Percentiles rank a stretch among this genome's conserved stretches.
Conservation (phyloP, 352 stramenopile genomes). For the Pythium monospermum region DNA sequence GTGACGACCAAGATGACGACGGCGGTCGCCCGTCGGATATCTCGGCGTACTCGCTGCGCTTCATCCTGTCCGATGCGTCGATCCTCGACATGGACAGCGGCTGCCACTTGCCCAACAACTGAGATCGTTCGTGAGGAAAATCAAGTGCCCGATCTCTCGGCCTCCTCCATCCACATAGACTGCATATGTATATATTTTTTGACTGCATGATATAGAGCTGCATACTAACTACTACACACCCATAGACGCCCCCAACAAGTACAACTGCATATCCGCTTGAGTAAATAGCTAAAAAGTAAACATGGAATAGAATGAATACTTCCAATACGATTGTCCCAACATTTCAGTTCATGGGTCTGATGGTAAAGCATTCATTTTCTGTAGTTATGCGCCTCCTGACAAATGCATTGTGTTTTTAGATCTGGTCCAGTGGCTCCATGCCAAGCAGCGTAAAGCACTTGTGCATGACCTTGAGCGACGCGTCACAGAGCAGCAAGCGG, state of each 20-base stretch:
- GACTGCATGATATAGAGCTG: slow-evolving; percentile 21
- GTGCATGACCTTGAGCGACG: slow-evolving; percentile 94
- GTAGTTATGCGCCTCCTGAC: too few relatives aligned
- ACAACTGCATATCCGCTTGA: slow-evolving; percentile 11
- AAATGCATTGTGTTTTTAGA: slow-evolving; percentile 82
- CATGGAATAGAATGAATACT: slow-evolving; percentile 8
- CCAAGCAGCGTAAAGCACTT: slow-evolving; percentile 91
- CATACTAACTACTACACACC: slow-evolving; percentile 6
- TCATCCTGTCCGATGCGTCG: slow-evolving; percentile 71
- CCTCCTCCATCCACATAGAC: slow-evolving; percentile 12
- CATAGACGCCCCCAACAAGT: slow-evolving; percentile 2
- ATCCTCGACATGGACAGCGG: slow-evolving; percentile 50
- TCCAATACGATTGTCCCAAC: too few relatives aligned
- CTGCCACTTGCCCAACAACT: slow-evolving; percentile 21
- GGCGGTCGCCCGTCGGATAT: slow-evolving; percentile 29
- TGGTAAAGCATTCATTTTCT: too few relatives aligned
- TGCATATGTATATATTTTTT: slow-evolving; percentile 17
- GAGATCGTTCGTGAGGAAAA: neutral
- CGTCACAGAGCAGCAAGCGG: slow-evolving; percentile 95
- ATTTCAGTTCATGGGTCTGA: too few relatives aligned
- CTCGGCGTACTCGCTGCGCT: slow-evolving; percentile 78
- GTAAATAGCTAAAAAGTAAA: slow-evolving; percentile 9
- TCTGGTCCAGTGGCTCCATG: slow-evolving; percentile 92
- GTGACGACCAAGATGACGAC: slow-evolving; percentile 44
- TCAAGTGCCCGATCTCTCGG: neutral